These are phyloP conservation scores for Malbranchea cinnamomea DNA, from an alignment of 2,329 filamentous ascomycete genomes.

Conservation along the genomic window DNA sequence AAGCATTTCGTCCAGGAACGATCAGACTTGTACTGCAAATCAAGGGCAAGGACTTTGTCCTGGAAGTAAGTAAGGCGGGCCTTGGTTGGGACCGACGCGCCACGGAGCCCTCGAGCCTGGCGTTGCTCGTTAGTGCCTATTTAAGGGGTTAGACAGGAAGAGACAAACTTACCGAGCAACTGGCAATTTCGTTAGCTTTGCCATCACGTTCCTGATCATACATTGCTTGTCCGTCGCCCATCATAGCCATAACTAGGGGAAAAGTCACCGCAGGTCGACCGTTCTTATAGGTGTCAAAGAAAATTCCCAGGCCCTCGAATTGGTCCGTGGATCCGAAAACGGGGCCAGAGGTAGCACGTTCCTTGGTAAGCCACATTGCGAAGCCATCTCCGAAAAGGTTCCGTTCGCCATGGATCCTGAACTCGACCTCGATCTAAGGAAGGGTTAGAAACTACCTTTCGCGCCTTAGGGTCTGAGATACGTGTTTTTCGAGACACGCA, in stretches of 20 bases:
- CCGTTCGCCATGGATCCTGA: conserved; percentile 79
- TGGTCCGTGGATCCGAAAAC: conserved; percentile 81
- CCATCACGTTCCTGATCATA: conserved; percentile 95
- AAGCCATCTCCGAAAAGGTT: conserved; percentile 92
- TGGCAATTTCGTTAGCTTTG: conserved; percentile 81
- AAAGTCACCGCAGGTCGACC: conserved; percentile 91
- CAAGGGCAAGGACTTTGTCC: conserved; percentile 78
- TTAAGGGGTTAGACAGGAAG: neutral
- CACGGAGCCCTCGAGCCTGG: conserved; percentile 70
- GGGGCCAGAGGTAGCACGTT: conserved; percentile 62
- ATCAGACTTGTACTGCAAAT: conserved; percentile 86
- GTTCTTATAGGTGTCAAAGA: conserved; percentile 99
- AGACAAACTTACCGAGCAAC: conserved; percentile 54
- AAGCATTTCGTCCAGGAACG: conserved; percentile 86
- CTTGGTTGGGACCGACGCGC: conserved; percentile 65
- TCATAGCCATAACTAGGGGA: conserved; percentile 97
- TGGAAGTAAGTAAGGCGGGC: conserved; percentile 88
- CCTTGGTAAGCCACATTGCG: conserved; percentile 95
- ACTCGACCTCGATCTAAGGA: conserved; percentile 68
- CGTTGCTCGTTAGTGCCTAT: neutral
- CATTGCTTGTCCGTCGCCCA: conserved; percentile 71
- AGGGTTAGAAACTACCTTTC: conserved; percentile 3
- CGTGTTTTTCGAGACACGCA: no score
- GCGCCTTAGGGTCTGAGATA: no score
- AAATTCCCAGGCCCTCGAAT: conserved; percentile 89